Evolutionary conservation across 1,139 yeast genomes (phyloP).

Genomic region (Hanseniaspora sp.): DNA sequence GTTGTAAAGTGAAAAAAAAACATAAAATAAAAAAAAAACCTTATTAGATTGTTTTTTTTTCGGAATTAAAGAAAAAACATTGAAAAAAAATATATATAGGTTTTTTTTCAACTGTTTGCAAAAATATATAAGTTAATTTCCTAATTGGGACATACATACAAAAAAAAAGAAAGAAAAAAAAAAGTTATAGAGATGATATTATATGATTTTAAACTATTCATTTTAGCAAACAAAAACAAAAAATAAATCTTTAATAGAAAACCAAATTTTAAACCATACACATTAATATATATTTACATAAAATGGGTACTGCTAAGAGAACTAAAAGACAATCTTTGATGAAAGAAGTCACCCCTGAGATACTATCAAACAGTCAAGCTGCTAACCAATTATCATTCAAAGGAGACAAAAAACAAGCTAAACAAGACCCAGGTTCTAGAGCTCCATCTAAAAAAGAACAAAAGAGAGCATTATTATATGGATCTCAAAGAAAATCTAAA

Average conservation of each 20-base stretch:
- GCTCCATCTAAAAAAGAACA: conserved; percentile 53
- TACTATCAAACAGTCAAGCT: conserved; percentile 51
- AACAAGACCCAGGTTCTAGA: conserved; percentile 40
- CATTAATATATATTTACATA: background rate
- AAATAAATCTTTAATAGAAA: too few species aligned
- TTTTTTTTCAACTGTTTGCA: background rate
- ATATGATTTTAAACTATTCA: too few species aligned
- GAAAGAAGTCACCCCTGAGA: conserved; percentile 55
- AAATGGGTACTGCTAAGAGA: conserved; percentile 52
- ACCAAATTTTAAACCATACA: too few species aligned
- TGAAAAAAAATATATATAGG: too few species aligned
- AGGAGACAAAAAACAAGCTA: conserved; percentile 48
- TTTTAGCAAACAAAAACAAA: too few species aligned
- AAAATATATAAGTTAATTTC: background rate
- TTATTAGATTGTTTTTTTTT: too few species aligned
- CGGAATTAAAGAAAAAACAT: too few species aligned
- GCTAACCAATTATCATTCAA: conserved; percentile 59
- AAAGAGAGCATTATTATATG: conserved; percentile 53
- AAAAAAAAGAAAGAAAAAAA: background rate
- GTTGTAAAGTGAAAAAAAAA: too few species aligned
- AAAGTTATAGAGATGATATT: background rate
- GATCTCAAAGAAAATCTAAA: conserved; percentile 47
- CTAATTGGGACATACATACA: background rate
- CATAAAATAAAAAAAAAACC: too few species aligned
- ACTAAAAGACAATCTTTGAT: conserved; percentile 41